A percentile compares a stretch with the other conserved stretches of the same genome.
Conservation (phyloP, 2,329 filamentous ascomycete species). For the Xylariaceae sp. region DNA sequence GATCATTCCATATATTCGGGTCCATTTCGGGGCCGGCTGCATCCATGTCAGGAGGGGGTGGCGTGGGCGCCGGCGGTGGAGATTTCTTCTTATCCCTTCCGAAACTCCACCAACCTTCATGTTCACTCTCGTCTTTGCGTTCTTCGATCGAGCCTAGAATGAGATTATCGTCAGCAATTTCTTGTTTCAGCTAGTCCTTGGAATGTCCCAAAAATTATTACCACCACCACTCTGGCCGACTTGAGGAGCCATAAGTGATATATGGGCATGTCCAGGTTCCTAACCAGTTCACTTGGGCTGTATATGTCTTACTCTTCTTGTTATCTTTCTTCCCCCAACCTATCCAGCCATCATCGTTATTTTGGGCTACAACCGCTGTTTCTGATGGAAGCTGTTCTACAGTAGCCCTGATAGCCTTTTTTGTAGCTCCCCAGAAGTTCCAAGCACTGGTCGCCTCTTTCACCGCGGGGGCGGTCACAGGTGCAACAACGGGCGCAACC, state of each 20-base stretch:
- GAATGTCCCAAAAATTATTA: slow-evolving; percentile 25
- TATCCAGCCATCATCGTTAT: slow-evolving; percentile 21
- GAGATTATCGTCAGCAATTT: slow-evolving; percentile 32
- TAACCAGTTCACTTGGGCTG: slow-evolving; percentile 25
- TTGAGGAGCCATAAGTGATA: slow-evolving; percentile 20
- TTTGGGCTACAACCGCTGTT: slow-evolving; percentile 2
- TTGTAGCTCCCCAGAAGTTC: slow-evolving; percentile 52
- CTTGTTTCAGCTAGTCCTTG: slow-evolving; percentile 21
- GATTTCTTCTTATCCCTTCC: slow-evolving; percentile 42
- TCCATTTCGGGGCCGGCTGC: slow-evolving; percentile 32
- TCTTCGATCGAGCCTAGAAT: slow-evolving; percentile 44
- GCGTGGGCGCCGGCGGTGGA: slow-evolving; percentile 46
- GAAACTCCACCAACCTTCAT: slow-evolving; percentile 43
- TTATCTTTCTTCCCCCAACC: slow-evolving; percentile 32
- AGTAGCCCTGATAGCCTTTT: slow-evolving; percentile 41
- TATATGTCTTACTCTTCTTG: slow-evolving; percentile 26
- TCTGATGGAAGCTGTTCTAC: slow-evolving; percentile 17
- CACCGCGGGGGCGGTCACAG: slow-evolving; percentile 32
- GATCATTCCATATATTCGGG: slow-evolving; percentile 33
- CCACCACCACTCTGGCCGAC: slow-evolving; percentile 19
- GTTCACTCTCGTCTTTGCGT: slow-evolving; percentile 40
- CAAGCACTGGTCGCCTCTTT: slow-evolving; percentile 48
- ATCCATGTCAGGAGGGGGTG: slow-evolving; percentile 44
- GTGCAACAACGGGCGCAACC: slow-evolving; percentile 29
- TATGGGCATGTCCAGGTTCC: slow-evolving; percentile 18